Evolutionary conservation across 2,329 filamentous ascomycete species (phyloP).

Genomic region (Geoglossum cookeanum): DNA sequence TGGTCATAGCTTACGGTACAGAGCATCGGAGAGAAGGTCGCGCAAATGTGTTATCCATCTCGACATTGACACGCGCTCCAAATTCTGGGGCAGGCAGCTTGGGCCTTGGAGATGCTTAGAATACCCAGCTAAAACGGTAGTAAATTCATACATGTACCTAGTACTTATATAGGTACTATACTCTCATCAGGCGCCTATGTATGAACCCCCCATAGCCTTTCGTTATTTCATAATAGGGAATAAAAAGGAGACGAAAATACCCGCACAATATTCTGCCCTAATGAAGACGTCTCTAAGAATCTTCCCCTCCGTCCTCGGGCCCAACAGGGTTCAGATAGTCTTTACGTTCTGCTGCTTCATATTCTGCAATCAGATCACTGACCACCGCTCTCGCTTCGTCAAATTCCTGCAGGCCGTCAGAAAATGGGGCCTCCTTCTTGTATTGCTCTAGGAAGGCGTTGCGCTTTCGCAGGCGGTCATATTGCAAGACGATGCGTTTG

Average conservation of each 20-base stretch:
- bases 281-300: not conserved
- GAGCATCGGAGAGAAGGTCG: too few relatives aligned
- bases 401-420: constrained; percentile 82
- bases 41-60: too few relatives aligned
- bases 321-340: constrained; percentile 68
- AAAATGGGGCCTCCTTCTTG: constrained; percentile 86
- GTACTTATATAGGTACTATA: too few relatives aligned
- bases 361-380: constrained; percentile 77
- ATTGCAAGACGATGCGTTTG: constrained; percentile 80
- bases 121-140: too few relatives aligned
- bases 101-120: too few relatives aligned
- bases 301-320: not conserved
- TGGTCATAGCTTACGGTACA: too few relatives aligned
- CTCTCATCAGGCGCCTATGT: not conserved
- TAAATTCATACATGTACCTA: not conserved
- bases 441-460: constrained; percentile 95
- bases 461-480: constrained; percentile 83
- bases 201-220: not conserved
- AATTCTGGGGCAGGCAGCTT: too few relatives aligned
- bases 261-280: not conserved
- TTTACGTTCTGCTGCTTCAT: constrained; percentile 81
- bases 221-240: not conserved
- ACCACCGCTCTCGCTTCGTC: constrained; percentile 89
- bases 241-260: not conserved
- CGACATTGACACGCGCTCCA: too few relatives aligned